These are phyloP conservation scores for Pythium oligandrum DNA, from an alignment of 352 stramenopile species.

Conservation along the genomic window DNA sequence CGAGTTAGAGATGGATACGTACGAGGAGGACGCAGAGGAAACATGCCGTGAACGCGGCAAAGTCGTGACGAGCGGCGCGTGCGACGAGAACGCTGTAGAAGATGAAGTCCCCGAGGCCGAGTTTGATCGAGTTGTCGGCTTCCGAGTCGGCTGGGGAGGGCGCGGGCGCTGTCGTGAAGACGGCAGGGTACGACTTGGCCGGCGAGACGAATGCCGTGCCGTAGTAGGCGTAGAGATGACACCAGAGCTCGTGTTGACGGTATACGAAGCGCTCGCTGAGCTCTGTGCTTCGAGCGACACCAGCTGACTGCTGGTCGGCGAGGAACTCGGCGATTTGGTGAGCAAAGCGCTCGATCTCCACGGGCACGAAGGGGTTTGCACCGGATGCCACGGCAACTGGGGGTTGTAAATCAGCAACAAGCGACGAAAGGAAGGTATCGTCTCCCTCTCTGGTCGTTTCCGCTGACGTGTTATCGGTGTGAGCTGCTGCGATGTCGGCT, in stretches of 20 bases:
- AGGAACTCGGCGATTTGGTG: conserved; percentile 40
- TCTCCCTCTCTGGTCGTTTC: neutral
- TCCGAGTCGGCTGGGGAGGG: conserved; percentile 23
- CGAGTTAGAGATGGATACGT: conserved; percentile 17
- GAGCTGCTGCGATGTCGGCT: conserved; percentile 57
- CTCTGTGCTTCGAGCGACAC: conserved; percentile 21
- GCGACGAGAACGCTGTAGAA: conserved; percentile 97
- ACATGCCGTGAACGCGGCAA: conserved; percentile 89
- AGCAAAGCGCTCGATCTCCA: conserved; percentile 17
- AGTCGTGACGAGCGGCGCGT: conserved; percentile 90
- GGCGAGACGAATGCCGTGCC: conserved; percentile 24
- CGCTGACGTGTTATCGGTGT: conserved; percentile 14
- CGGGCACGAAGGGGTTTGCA: conserved; percentile 6
- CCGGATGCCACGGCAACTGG: conserved; percentile 17
- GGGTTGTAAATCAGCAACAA: conserved; percentile 4
- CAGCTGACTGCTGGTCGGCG: conserved; percentile 30
- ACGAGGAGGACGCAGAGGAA: conserved; percentile 90
- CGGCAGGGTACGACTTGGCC: conserved; percentile 27
- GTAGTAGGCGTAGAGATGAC: conserved; percentile 42
- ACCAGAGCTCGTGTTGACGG: conserved; percentile 36
- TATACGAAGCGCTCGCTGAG: conserved; percentile 27
- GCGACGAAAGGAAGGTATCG: neutral
- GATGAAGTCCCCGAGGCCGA: conserved; percentile 96
- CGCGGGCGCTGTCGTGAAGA: conserved; percentile 19
- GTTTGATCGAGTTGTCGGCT: conserved; percentile 77